Percentiles rank a stretch among this genome's conserved stretches.
Conservation (phyloP, 768 basidiomycete genomes). For the Leccinum arenicola region DNA sequence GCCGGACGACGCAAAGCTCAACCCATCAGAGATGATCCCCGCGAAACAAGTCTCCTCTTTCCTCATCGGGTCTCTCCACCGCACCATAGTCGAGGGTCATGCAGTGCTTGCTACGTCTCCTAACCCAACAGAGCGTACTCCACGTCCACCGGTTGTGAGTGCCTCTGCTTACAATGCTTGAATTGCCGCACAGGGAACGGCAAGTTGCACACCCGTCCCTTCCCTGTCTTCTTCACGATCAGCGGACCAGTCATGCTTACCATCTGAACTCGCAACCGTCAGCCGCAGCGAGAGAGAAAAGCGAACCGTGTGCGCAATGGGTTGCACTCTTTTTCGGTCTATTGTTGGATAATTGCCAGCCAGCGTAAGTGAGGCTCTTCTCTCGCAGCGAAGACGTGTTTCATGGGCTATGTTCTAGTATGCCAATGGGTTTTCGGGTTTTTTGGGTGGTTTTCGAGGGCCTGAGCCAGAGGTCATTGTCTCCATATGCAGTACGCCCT, state of each 20-base stretch:
- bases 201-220: constrained; percentile 9
- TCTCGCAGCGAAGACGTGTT: neutral
- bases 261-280: constrained; percentile 18
- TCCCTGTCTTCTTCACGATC: constrained; percentile 11
- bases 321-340: constrained; percentile 12
- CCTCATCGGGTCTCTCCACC: constrained; percentile 9
- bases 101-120: neutral
- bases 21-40: constrained; percentile 1
- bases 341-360: constrained; percentile 21
- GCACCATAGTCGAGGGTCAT: neutral
- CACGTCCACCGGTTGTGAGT: constrained; percentile 24
- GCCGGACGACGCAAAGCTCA: neutral
- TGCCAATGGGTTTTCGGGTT: constrained; percentile 22
- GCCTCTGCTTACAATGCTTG: constrained; percentile 20
- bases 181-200: constrained; percentile 10
- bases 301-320: constrained; percentile 7
- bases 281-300: constrained; percentile 17
- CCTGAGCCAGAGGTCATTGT: constrained; percentile 17
- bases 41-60: constrained; percentile 10
- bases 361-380: constrained; percentile 20
- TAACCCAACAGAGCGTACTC: constrained; percentile 10
- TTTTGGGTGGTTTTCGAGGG: constrained; percentile 25
- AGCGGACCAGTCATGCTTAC: constrained; percentile 19
- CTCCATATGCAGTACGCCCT: constrained; percentile 8
- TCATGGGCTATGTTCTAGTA: constrained; percentile 15